Percentiles rank a stretch among this genome's conserved stretches.
phyloP scores from a whole-genome alignment of 1,284 basidiomycete species.

The Waitea zeae region DNA sequence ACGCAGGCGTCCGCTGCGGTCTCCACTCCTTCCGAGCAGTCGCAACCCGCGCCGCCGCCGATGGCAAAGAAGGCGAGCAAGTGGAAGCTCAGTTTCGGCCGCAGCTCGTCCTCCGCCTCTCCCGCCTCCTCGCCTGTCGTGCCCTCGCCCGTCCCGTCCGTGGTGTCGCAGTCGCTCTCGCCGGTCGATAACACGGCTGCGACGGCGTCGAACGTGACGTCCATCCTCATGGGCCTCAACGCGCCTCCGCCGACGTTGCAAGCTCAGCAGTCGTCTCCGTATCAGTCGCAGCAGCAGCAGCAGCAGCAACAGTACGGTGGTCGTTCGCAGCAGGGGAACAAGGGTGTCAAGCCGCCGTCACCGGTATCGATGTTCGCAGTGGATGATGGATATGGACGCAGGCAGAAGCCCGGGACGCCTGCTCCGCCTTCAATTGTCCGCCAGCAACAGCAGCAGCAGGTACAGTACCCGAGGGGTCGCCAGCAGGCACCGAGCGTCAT shows the following conservation, averaged over 20 bases:
- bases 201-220: constrained; percentile 53
- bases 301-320: neutral
- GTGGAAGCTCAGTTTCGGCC: constrained; percentile 65
- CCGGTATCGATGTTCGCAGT: neutral
- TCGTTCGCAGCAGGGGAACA: neutral
- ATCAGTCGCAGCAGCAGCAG: neutral
- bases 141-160: constrained; percentile 9
- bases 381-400: neutral
- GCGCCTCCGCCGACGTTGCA: no score
- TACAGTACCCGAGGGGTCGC: neutral
- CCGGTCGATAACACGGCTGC: constrained; percentile 27
- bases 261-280: constrained; percentile 14
- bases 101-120: constrained; percentile 19
- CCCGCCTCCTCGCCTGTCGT: neutral
- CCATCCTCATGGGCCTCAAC: constrained; percentile 48
- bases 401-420: neutral
- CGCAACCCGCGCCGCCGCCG: constrained; percentile 4
- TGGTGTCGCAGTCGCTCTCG: constrained; percentile 12
- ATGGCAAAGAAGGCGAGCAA: constrained; percentile 59
- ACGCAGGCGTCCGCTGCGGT: constrained; percentile 4
- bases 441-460: neutral
- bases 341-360: neutral
- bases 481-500: constrained; percentile 7
- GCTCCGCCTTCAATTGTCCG: neutral
- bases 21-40: constrained; percentile 4